Conservation (phyloP, 2,329 filamentous ascomycete species). For the Ophiostoma ips region DNA sequence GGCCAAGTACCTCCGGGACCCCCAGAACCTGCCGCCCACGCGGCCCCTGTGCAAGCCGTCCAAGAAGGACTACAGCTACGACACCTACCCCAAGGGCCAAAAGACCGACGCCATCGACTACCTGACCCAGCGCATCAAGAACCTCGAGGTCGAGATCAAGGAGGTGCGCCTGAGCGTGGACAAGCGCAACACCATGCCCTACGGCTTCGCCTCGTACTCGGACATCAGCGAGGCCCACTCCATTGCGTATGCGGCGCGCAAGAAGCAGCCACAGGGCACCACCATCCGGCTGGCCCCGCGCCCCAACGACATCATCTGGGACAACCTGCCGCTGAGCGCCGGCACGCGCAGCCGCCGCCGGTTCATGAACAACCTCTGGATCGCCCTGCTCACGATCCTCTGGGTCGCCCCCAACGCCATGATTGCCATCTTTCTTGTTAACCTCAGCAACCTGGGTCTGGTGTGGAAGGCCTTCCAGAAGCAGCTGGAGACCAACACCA, state of each 20-base stretch:
- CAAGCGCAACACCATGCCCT: constrained; percentile 75
- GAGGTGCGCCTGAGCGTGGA: constrained; percentile 72
- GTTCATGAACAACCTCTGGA: constrained; percentile 74
- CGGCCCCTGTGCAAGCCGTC: constrained; percentile 69
- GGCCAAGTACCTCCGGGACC: constrained; percentile 83
- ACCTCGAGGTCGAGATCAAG: constrained; percentile 72
- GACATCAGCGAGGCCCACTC: constrained; percentile 77
- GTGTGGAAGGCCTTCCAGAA: constrained; percentile 66
- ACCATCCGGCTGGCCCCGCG: constrained; percentile 67
- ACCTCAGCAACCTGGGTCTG: constrained; percentile 63
- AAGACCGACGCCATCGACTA: constrained; percentile 94
- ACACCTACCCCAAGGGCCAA: constrained; percentile 49
- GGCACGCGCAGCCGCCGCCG: constrained; percentile 56
- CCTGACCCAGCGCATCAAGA: constrained; percentile 68
- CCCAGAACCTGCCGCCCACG: constrained; percentile 59
- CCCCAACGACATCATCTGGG: constrained; percentile 91
- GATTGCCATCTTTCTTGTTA: constrained; percentile 87
- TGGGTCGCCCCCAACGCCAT: constrained; percentile 90
- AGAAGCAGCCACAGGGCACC: constrained; percentile 67
- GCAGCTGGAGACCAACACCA: constrained; percentile 47
- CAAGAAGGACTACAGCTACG: constrained; percentile 60
- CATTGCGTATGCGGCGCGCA: constrained; percentile 69
- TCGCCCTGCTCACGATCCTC: constrained; percentile 61
- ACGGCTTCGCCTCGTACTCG: constrained; percentile 89
- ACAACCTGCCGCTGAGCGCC: constrained; percentile 66